Evolutionary conservation across 176 grass and related monocot species (phyloP), one percentile per base, ranked within the genome.

Genomic region (Triticum urartu): DNA sequence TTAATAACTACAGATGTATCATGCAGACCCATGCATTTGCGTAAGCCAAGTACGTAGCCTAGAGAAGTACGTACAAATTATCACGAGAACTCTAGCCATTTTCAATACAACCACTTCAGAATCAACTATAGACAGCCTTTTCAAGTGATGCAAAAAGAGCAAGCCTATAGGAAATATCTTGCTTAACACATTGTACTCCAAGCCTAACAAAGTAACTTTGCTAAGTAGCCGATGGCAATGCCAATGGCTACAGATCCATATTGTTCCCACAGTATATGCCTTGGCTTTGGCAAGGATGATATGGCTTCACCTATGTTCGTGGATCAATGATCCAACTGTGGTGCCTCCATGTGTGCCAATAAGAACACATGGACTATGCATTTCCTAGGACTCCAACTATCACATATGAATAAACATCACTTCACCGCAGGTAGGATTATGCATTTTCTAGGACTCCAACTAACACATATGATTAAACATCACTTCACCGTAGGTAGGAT

Each of bases 21-120:
- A 87, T 78, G 64, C 75, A 74, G 6, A 62, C 3, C 35, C 40
- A 79, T 87, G 84, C 80, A 83, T 42, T 21, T 61, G 47, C 78
- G 73, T 62, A 74, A 12, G 74, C 66, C 66, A 65, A 25, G 24
- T 59, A 83, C 33, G 9, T 90, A 86, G 20, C 22, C 4, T 39
- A 30, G 70, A 79, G 42, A 40, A 65, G 30, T 11, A 24, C 15
- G 15, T 54, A 24, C 34, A 65, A 32, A 21, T 13, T 2, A 0
- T 15, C 30, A 17, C 0, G 5, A 52, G 14, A 64, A 18, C 5
- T 7, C 25, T 79, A 56, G 32, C 40, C 28, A 25, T 33, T 13
- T 3, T 33, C 33, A 50, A 79, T 21, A 42, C 7, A 78, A 58
- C 59, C 17, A 36, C 36, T 21, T 43, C 63, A 72, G 66, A 90